Evolutionary conservation across 306 rosid genomes (phyloP), one percentile per base, ranked within the genome.

Genomic region (Betula pendula): DNA sequence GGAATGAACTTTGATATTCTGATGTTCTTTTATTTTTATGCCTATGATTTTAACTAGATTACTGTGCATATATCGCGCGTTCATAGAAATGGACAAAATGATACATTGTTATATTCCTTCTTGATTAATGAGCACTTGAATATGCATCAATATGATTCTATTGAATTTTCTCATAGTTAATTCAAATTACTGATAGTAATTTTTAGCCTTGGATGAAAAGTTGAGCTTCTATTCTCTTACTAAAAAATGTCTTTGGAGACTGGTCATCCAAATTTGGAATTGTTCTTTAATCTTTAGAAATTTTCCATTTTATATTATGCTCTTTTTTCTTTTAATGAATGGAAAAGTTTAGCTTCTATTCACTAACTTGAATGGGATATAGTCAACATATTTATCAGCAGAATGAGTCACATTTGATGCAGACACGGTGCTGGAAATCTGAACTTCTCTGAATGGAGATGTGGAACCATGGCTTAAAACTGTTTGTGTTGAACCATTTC

Each of bases 131-230:
- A 65, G 14, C 20, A 38, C 45, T 40, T 3, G 14, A 35, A 19
- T 65, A 15, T 76, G 73, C 27, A 72, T n/a, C 68, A 16, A 52
- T 40, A 16, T 40, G 71, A 10, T 68, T 75, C 70, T 73, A 73
- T 16, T 16, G 3, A 58, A 44, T 76, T 71, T 47, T n/a, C 4
- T 52, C 33, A 1, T 25, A 75, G 70, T 74, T 75, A 53, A 43
- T 72, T 81, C 11, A 58, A 73, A 19, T 69, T 72, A 20, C 77
- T 49, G 15, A 4, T 70, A 65, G 75, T 52, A 50, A 68, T 27
- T 17, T 76, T 22, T 11, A 29, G 33, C 33, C 33, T 29, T 29
- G 33, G 2, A 29, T 29, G 33, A 29, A 29, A 29, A 29, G 33
- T 29, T 29, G 33, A 22, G 4, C 60, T 8, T 8, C 8, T 20